A percentile compares a stretch with the other conserved stretches of the same genome.
These are phyloP conservation scores for Trichoderma sp. DNA, from an alignment of 2,329 filamentous ascomycete species.

Conservation along the genomic window DNA sequence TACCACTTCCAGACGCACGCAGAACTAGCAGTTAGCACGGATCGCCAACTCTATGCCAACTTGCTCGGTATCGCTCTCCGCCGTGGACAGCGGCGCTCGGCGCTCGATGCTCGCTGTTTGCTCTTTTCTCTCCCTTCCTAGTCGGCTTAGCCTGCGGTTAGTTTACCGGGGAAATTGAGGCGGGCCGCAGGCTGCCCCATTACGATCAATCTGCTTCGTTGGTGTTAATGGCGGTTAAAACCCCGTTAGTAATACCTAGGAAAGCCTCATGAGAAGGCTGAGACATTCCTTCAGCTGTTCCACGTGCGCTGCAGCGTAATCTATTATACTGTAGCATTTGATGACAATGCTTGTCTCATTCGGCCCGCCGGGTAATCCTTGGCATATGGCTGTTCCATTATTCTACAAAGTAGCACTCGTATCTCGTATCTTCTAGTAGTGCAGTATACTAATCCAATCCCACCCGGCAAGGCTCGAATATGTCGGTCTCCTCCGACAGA, in stretches of 20 bases:
- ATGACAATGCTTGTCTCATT: neutral
- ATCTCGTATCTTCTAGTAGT: neutral
- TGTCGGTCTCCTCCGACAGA: conserved; percentile 10
- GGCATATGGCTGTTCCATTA: neutral
- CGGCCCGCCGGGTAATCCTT: too few species aligned
- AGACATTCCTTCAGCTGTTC: conserved; percentile 12
- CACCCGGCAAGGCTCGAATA: neutral
- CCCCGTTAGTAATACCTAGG: neutral
- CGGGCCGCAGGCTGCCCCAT: conserved; percentile 9
- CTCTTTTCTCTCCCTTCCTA: neutral
- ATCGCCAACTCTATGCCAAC: neutral
- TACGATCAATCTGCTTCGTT: neutral
- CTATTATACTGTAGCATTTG: neutral
- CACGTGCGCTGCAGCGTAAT: neutral
- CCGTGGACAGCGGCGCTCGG: neutral
- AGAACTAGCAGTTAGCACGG: neutral
- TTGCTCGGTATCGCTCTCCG: neutral
- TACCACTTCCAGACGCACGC: neutral
- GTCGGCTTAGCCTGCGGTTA: neutral
- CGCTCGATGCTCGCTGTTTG: conserved; percentile 2
- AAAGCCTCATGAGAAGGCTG: neutral
- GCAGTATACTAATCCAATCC: neutral
- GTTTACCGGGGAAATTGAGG: neutral
- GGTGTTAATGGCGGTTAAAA: neutral
- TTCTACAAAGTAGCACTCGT: neutral